Conservation (phyloP, 768 basidiomycete genomes). For the Collybiopsis luxurians region DNA sequence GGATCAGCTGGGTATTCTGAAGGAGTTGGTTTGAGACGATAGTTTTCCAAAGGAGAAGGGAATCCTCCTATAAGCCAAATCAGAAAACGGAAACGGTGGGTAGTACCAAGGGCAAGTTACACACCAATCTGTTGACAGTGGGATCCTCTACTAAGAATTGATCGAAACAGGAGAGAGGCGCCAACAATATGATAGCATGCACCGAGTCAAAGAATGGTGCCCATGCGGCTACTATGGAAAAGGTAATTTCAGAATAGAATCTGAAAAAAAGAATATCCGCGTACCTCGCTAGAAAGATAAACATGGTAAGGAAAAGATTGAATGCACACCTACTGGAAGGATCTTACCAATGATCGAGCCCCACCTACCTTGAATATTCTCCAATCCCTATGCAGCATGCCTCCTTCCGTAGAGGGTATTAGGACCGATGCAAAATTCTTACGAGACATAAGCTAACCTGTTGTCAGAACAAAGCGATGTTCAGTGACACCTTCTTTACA, state of each 20-base stretch:
- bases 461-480: constrained; percentile 66
- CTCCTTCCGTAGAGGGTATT: constrained; percentile 28
- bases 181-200: constrained; percentile 71
- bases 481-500: constrained; percentile 63
- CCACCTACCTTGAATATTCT: constrained; percentile 74
- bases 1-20: constrained; percentile 62
- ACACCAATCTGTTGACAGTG: constrained; percentile 60
- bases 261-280: constrained; percentile 8
- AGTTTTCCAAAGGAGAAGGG: constrained; percentile 66
- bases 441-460: constrained; percentile 32
- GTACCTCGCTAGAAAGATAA: constrained; percentile 47
- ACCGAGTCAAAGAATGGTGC: constrained; percentile 31
- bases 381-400: constrained; percentile 50
- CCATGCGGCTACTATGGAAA: constrained; percentile 56
- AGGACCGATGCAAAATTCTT: constrained; percentile 2
- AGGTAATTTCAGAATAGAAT: constrained; percentile 7
- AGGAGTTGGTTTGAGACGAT: constrained; percentile 62
- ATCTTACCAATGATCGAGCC: constrained; percentile 61
- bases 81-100: neutral
- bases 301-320: neutral
- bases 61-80: constrained; percentile 46
- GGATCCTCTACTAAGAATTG: constrained; percentile 64
- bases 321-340: constrained; percentile 1
- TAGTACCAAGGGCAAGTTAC: constrained; percentile 15
- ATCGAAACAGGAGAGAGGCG: constrained; percentile 72